These are phyloP conservation scores for Zea mays DNA, from an alignment of 176 grass and related monocot species.

Conservation along the genomic window DNA sequence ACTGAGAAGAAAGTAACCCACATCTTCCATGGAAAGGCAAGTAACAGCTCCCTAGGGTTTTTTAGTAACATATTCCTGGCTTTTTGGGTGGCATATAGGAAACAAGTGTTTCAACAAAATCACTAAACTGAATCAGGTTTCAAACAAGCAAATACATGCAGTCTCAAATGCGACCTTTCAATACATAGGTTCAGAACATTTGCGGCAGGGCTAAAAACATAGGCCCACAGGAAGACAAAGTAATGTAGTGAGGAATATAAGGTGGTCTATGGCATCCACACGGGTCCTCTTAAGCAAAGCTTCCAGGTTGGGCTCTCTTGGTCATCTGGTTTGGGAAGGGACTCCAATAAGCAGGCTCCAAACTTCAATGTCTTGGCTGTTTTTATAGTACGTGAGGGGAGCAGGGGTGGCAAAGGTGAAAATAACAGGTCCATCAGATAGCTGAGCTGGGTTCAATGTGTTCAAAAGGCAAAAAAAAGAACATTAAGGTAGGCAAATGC, in stretches of 20 bases:
- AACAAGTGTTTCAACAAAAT: constrained; percentile 43
- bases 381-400: constrained; percentile 46
- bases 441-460: constrained; percentile 57
- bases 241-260: constrained; percentile 49
- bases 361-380: constrained; percentile 71
- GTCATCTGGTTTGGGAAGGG: constrained; percentile 77
- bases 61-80: constrained; percentile 10
- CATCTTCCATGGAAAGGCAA: background rate
- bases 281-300: constrained; percentile 59
- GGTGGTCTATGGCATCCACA: constrained; percentile 48
- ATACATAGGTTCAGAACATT: constrained; percentile 54
- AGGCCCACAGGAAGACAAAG: constrained; percentile 57
- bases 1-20: background rate
- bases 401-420: constrained; percentile 51
- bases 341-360: constrained; percentile 68
- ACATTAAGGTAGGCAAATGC: constrained; percentile 37
- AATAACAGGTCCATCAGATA: constrained; percentile 59
- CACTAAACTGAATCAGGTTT: constrained; percentile 42
- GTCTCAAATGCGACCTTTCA: constrained; percentile 46
- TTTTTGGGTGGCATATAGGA: constrained; percentile 41
- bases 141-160: constrained; percentile 40
- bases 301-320: constrained; percentile 60
- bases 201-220: constrained; percentile 46
- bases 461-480: constrained; percentile 44
- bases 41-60: background rate